These are phyloP conservation scores for Leccinum olivaceopallidum DNA, from an alignment of 768 basidiomycete genomes.

Conservation along the genomic window DNA sequence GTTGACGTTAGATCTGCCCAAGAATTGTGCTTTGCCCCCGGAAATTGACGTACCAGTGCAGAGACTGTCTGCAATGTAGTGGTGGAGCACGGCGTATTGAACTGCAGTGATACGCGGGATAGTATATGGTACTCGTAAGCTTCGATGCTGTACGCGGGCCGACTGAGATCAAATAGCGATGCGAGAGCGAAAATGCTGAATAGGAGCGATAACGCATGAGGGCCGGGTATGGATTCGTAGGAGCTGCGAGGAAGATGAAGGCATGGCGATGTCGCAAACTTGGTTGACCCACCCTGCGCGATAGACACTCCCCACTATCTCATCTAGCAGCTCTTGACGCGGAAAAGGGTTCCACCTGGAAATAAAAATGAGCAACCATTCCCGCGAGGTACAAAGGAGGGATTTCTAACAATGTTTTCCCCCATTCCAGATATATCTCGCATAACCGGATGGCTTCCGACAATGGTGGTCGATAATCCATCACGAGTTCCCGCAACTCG, in stretches of 20 bases:
- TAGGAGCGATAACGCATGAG: conserved; percentile 61
- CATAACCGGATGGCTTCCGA: conserved; percentile 61
- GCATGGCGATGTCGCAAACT: neutral
- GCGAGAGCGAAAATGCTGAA: conserved; percentile 69
- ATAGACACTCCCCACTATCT: conserved; percentile 56
- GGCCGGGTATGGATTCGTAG: conserved; percentile 38
- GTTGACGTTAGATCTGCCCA: conserved; percentile 10
- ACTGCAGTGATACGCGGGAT: conserved; percentile 51
- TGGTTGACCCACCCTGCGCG: conserved; percentile 43
- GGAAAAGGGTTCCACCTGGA: conserved; percentile 55
- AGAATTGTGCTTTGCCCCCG: conserved; percentile 3
- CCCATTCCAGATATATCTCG: conserved; percentile 66
- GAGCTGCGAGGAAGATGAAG: conserved; percentile 32
- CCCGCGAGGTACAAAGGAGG: neutral
- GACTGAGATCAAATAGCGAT: conserved; percentile 55
- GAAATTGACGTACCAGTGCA: conserved; percentile 46
- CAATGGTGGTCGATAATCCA: conserved; percentile 51
- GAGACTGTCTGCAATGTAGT: conserved; percentile 59
- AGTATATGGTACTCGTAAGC: conserved; percentile 65
- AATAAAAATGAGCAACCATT: neutral
- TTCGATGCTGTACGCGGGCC: conserved; percentile 48
- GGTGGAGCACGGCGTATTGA: conserved; percentile 44
- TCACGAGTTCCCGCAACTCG: conserved; percentile 44
- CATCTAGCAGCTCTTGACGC: conserved; percentile 55
- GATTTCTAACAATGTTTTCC: conserved; percentile 52